These are phyloP conservation scores for Breviolum minutum DNA, from an alignment of 73 alveolate species.

Conservation along the genomic window DNA sequence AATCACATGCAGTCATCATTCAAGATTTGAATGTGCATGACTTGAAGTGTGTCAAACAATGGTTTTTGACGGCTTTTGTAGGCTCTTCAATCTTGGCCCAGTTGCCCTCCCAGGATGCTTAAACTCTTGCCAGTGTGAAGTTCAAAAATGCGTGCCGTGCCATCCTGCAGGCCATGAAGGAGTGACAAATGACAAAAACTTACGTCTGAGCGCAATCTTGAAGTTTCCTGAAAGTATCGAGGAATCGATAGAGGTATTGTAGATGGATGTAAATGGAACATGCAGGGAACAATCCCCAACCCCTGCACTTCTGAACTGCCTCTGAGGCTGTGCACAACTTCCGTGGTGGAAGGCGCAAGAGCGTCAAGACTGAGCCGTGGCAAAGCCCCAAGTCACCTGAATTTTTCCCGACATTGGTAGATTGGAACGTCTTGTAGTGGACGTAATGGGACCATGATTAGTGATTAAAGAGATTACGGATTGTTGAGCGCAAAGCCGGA, in stretches of 20 bases:
- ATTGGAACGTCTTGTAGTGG: not conserved
- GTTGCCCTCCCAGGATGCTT: conserved; percentile 55
- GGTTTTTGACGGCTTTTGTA: no score
- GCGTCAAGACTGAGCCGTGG: conserved; percentile 42
- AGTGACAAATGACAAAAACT: no score
- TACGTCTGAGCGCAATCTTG: no score
- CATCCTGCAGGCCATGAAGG: not conserved
- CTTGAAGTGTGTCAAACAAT: not conserved
- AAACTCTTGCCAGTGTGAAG: conserved; percentile 55
- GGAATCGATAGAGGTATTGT: no score
- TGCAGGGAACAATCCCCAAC: not conserved
- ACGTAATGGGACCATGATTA: no score
- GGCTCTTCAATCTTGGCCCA: not conserved
- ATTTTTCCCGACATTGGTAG: not conserved
- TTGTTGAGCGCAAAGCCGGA: not conserved
- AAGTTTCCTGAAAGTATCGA: no score
- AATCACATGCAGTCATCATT: not conserved
- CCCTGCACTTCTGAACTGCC: not conserved
- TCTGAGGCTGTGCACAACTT: conserved; percentile 89
- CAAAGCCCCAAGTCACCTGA: conserved; percentile 58
- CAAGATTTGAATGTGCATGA: not conserved
- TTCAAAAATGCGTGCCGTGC: conserved; percentile 82
- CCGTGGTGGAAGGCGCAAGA: conserved; percentile 54
- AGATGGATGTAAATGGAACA: not conserved
- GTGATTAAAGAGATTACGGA: no score